phyloP scores from a whole-genome alignment of 139 green algal genomes.

The Chlorella sorokiniana region DNA sequence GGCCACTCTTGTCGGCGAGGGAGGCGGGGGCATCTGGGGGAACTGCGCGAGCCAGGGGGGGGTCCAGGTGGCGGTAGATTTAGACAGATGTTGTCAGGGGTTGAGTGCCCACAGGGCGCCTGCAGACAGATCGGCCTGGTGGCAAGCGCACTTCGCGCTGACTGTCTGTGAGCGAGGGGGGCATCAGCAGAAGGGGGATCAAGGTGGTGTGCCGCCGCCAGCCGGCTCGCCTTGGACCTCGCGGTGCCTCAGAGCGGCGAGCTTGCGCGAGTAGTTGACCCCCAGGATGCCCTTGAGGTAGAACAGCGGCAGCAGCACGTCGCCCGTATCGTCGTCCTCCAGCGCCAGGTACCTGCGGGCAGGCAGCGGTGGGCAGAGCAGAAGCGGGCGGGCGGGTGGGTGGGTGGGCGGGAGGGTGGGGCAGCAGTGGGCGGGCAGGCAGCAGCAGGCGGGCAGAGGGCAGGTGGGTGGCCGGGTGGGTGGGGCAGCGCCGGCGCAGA shows the following conservation, averaged over 20 bases:
- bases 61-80: background rate
- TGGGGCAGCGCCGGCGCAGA: too few relatives aligned
- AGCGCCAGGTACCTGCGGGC: slow-evolving; percentile 56
- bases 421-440: too few relatives aligned
- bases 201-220: too few relatives aligned
- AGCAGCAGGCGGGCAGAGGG: too few relatives aligned
- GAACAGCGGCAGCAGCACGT: slow-evolving; percentile 68
- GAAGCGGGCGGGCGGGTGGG: background rate
- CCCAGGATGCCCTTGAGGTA: slow-evolving; percentile 65
- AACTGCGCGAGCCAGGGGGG: background rate
- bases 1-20: slow-evolving; percentile 23
- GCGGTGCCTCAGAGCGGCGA: slow-evolving; percentile 58
- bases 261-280: slow-evolving; percentile 68
- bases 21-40: background rate
- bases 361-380: background rate
- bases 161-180: background rate
- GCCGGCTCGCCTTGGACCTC: slow-evolving; percentile 27
- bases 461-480: too few relatives aligned
- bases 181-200: background rate
- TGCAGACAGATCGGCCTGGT: background rate
- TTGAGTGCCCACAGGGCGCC: background rate
- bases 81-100: background rate
- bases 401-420: background rate
- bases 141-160: background rate
- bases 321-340: slow-evolving; percentile 67